Evolutionary conservation across 2,329 filamentous ascomycete genomes (phyloP), one percentile per base, ranked within the genome.

Genomic region (Cytospora mali): DNA sequence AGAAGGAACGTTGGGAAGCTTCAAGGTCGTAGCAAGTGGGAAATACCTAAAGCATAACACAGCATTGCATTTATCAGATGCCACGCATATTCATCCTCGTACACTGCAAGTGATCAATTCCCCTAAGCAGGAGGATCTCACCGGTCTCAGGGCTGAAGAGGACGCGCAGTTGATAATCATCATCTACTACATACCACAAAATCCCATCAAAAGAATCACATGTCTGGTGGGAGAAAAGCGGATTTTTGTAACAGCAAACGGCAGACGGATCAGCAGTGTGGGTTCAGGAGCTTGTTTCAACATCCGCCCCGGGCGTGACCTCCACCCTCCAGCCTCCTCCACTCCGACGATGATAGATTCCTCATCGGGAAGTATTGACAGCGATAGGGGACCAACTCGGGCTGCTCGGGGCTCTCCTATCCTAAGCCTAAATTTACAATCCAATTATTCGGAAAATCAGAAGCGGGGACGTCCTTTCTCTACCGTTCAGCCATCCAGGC

Each of bases 211-310:
- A 21, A 46, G 10, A 23, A 3, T 11, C 42, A 23, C 42, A 46
- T 7, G 39, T 46, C 18, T 3, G 39, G 18, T 21, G 18, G 18
- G 2, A n/a, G n/a, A 39, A 2, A 18, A 13, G 21, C 42, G 42
- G n/a, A 4, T 46, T 23, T 21, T 46, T 6, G 42, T 23, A 23
- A 46, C 42, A n/a, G n/a, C 42, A 13, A 21, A 49, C 58, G 58
- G 50, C 25, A 60, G 9, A 31, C 48, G 50, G 57, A 42, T 54
- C 50, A 39, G 27, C 18, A 42, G 27, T 60, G 58, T 51, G 57
- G 50, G 58, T 60, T 60, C 58, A 60, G 39, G 58, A 60, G 52
- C 58, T 60, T 29, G 58, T 60, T 60, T 60, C 58, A 42, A 54
- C 48, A 60, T 42, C 58, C 58, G 58, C 42, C 42, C 42, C 58